Base-by-base conservation (phyloP, 805 yeast species). In the Torulaspora microellipsoides region DNA sequence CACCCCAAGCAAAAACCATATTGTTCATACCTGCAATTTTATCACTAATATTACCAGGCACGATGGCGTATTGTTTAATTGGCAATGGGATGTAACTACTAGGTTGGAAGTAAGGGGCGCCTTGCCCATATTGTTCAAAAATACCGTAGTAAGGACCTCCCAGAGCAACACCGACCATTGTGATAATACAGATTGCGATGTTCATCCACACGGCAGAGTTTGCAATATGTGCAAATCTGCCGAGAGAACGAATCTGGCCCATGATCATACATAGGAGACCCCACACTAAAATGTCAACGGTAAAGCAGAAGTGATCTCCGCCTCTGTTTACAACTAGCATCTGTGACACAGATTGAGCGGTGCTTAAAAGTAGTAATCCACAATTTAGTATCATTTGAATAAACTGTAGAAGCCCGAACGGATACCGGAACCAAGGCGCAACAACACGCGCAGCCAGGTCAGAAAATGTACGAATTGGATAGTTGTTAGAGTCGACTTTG, bases 1-100 rank as follows among this genome's bases (percentile, higher is more conserved):
- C 78, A 31, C 77, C 78, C 63, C 71, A 73, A 3, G 76, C 69
- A 54, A 68, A 73, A 14, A 74, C 73, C 48, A 73, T 65, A 53
- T 72, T 72, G 58, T 71, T 65, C 46, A 69, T 54, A 13, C 72
- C 73, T 14, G 59, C 61, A 35, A 70, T 57, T 46, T 64, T 68
- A 38, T 53, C 52, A 35, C 57, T 49, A 40, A 64, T 46, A 10
- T 51, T 47, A 27, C 53, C 61, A 10, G 68, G 67, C 20, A 58
- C 42, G 37, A 64, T 48, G 13, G 66, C 60, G 20, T 54, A 56
- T 17, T 53, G 37, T 25, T 48, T 51, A 34, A 48, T 42, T 35
- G 52, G 52, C 43, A 48, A 33, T 1, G 52, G 52, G 36, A 32
- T 33, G 34, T 29, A 48, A 25, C 49, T 36, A 11, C 38, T 43